Evolutionary conservation across 2,329 filamentous ascomycete species (phyloP), one percentile per base, ranked within the genome.

Genomic region (Pseudogymnoascus sp.): DNA sequence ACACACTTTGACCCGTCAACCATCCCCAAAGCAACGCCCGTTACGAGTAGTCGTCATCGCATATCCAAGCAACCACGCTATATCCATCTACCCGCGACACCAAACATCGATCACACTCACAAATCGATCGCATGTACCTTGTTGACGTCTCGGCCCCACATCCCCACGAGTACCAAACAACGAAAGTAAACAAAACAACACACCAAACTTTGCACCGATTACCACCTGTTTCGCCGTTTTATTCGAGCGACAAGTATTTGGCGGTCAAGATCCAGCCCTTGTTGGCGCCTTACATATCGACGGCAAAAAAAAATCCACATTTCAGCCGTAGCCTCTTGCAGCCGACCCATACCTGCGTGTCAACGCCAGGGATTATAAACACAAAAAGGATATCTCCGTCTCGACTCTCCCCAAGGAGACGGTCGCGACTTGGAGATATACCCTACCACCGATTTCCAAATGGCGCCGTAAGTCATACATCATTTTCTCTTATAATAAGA

Each of bases 341-440:
- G 50, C 50, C 28, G 28, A 33, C 50, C 50, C 16, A 22, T 56
- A 33, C 59, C 59, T 40, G 35, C 59, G 31, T 60, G 14, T 19
- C 59, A 60, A 19, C 59, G 38, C 35, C 59, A 40, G 59, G 59
- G 59, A 60, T 60, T 60, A 60, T 60, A 40, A 41, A 38, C 59
- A 41, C 35, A 60, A 38, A 60, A 60, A 60, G 70, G 63, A 65
- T 71, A 69, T 72, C 70, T 70, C 69, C 66, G 61, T 71, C 70
- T 66, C 69, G 70, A 68, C 70, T 71, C 68, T 72, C 70, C 72
- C 28, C n/a, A 64, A 65, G 66, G 66, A 70, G 70, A 69, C 70
- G 66, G 70, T 72, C 68, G 70, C 64, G 67, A 67, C 68, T 64
- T 66, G 66, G 67, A 69, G 70, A 72, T 72, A 71, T 67, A 68